Evolutionary conservation across 371 early-diverging fungal species (phyloP).

Genomic region (Syncephalastrum sp.): DNA sequence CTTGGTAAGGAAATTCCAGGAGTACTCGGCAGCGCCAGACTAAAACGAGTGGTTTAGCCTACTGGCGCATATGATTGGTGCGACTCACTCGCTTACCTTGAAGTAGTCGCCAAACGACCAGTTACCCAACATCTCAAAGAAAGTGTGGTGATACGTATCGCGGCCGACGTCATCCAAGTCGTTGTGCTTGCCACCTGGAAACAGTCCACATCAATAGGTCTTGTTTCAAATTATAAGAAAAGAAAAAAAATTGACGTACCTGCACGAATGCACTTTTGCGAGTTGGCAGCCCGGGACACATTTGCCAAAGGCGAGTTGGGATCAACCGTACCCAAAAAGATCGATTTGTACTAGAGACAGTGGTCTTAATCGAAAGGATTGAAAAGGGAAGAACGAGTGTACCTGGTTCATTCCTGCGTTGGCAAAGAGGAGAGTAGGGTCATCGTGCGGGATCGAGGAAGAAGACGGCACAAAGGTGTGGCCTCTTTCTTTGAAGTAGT

Average conservation of each 20-base stretch:
- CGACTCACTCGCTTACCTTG: slow-evolving; percentile 64
- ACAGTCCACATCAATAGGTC: slow-evolving; percentile 1
- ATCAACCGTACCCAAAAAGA: slow-evolving; percentile 96
- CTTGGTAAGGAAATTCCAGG: slow-evolving; percentile 95
- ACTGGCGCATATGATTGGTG: background rate
- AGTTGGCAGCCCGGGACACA: slow-evolving; percentile 92
- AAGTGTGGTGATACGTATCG: slow-evolving; percentile 99
- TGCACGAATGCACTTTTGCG: slow-evolving; percentile 99
- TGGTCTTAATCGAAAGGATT: background rate
- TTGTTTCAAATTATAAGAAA: background rate
- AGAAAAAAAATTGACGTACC: slow-evolving; percentile 52
- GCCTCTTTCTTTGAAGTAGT: slow-evolving; percentile 79
- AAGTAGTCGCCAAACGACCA: slow-evolving; percentile 99
- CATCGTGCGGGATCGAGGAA: slow-evolving; percentile 95
- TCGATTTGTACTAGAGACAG: slow-evolving; percentile 87
- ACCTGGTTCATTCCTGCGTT: slow-evolving; percentile 99
- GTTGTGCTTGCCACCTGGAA: slow-evolving; percentile 99
- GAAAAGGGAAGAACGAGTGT: slow-evolving; percentile 8
- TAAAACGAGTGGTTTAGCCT: slow-evolving; percentile 7
- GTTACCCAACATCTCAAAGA: slow-evolving; percentile 99
- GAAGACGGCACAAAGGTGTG: slow-evolving; percentile 92
- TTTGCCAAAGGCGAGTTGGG: slow-evolving; percentile 88
- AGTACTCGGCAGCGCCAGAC: slow-evolving; percentile 73
- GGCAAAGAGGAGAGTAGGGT: slow-evolving; percentile 97
- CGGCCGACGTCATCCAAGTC: slow-evolving; percentile 99